Conservation (phyloP, 2,329 filamentous ascomycete species). For the Lasiodiplodia theobromae region DNA sequence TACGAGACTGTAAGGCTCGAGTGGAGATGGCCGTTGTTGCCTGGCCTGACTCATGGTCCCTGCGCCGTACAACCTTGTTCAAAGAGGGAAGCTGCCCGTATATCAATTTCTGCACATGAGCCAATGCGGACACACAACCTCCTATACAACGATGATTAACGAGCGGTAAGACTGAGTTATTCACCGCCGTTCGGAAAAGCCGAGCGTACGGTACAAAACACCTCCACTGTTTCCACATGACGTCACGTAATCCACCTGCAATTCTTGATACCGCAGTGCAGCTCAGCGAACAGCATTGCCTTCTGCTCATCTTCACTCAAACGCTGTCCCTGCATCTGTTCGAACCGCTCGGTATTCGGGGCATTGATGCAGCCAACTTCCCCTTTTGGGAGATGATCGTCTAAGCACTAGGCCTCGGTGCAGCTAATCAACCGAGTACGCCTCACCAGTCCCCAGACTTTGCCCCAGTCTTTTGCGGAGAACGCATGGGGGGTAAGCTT, state of each 20-base stretch:
- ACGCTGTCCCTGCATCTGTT: background rate
- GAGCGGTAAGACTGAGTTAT: background rate
- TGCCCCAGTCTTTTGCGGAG: conserved; percentile 20
- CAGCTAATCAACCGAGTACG: background rate
- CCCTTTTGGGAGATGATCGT: background rate
- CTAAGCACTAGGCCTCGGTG: background rate
- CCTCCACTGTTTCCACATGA: background rate
- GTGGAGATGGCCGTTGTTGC: background rate
- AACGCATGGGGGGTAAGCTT: conserved; percentile 19
- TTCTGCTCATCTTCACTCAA: background rate
- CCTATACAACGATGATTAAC: background rate
- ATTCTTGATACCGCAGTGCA: background rate
- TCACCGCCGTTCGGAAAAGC: background rate
- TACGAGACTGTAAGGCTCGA: background rate
- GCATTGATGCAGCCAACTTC: conserved; percentile 5
- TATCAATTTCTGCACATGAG: background rate
- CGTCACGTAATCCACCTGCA: background rate
- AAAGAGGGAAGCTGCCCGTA: background rate
- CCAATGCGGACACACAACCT: background rate
- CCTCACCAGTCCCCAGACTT: conserved; percentile 10
- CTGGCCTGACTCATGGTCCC: background rate
- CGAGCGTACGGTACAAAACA: background rate
- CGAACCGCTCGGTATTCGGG: background rate
- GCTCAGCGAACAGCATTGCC: background rate
- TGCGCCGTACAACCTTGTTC: background rate